Base-by-base conservation (phyloP, 2,329 filamentous ascomycete species). In the Aspergillus luchuensis region DNA sequence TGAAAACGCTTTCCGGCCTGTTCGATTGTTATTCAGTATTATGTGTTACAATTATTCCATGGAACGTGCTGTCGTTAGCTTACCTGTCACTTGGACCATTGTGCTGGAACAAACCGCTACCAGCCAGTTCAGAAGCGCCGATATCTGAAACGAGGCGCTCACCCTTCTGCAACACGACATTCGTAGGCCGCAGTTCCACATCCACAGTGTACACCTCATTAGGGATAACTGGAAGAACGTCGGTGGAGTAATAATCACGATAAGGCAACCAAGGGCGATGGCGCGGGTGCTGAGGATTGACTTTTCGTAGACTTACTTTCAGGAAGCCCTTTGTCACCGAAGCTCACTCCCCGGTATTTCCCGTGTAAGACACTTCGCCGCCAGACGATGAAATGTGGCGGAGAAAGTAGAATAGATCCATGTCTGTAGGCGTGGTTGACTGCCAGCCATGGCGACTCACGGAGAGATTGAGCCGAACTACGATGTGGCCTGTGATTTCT, bases 401-500 rank as follows among this genome's bases (percentile, higher is more conserved):
- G 1, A 87, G 75, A 0, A 82, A 85, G 3, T 88, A 61, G 67
- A 84, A 84, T 25, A 84, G 67, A 60, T 84, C 82, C 43, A 82
- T 80, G 39, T 84, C 82, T 0, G 72, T 75, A 2, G 80, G 81
- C 2, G 7, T 30, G 71, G 72, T 4, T 69, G 62, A 13, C 11
- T 10, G n/a, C n/a, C 17, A 11, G 75, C 66, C 1, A 33, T 76
- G 66, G 6, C 77, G 68, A 2, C 70, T 76, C 8, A 77, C 73
- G 0, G 87, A 89, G 1, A 89, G 83, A 62, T 85, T 84, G 3
- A 91, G 78, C 62, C 85, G 87, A 0, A 85, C 87, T 0, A 84
- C 78, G 30, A 89, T 76, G 67, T 90, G 86, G 0, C 89, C 88
- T 0, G 89, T 91, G 57, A 91, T 84, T 68, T 91, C 89, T 1